Evolutionary conservation across 1,284 basidiomycete species (phyloP), one percentile per base, ranked within the genome.

Genomic region (Trichosporon asahii): DNA sequence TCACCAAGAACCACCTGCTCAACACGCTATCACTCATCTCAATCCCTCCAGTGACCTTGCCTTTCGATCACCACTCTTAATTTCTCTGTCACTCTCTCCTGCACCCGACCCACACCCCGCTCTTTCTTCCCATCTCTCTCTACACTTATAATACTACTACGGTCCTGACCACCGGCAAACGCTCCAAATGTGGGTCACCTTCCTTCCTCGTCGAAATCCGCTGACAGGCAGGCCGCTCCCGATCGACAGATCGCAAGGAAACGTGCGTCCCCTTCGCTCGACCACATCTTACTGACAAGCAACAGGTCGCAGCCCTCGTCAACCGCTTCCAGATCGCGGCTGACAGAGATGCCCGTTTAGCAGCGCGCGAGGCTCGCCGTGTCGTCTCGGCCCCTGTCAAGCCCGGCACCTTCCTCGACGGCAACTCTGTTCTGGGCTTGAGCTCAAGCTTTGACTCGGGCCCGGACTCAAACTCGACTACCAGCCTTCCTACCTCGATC

Each of bases 261-360:
- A 70, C 46, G 73, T 74, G 53, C 60, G 72, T 73, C 18, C 21
- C 23, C 33, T 44, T 12, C n/a, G 27, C 31, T 25, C 3, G 37
- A 23, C 12, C 53, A 27, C 63, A 35, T 64, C 63, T 64, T 35
- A 37, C 69, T 67, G n/a, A 70, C 69, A 23, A 57, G 14, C 70
- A 57, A 12, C 70, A 74, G 73, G 73, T 74, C 49, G 73, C 73
- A 6, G 70, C 70, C 4, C 73, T 74, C 68, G 73, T 74, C 12
- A 72, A 71, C 37, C 73, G 73, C 14, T 74, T 74, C 68, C 73
- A 74, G 66, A 72, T 61, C 49, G 73, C 73, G n/a, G 73, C 71
- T 18, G 68, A 72, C 60, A 69, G 73, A 66, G 70, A 74, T 18
- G 70, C 70, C 6, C 49, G 46, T 3, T 46, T 67, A 7, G 63